phyloP scores from a whole-genome alignment of 139 green algal species.

The Raphidocelis subcapitata region DNA sequence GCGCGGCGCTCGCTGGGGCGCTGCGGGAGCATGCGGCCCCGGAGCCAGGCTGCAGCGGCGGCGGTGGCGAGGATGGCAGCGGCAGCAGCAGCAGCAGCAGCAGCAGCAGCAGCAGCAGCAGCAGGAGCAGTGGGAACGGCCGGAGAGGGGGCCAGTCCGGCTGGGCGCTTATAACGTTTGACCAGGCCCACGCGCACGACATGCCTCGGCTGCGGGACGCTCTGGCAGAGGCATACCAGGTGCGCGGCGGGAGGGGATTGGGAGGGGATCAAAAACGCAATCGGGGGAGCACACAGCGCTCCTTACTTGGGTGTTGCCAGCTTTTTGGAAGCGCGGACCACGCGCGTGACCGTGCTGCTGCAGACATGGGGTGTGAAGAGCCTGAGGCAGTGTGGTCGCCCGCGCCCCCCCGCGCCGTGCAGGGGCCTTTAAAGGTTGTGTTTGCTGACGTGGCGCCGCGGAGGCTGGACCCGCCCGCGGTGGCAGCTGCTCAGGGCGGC shows the following conservation, averaged over 20 bases:
- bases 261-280: too few species aligned
- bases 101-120: slow-evolving; percentile 20
- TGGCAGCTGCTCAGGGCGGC: not conserved
- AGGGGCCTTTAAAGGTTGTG: slow-evolving; percentile 21
- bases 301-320: too few species aligned
- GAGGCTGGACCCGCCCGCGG: not conserved
- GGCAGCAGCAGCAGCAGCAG: not conserved
- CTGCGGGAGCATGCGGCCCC: slow-evolving; percentile 6
- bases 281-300: too few species aligned
- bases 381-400: not conserved
- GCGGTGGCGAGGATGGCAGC: not conserved
- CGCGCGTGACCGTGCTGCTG: too few species aligned
- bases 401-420: not conserved
- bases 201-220: slow-evolving; percentile 21
- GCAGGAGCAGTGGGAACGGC: not conserved
- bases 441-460: slow-evolving; percentile 15
- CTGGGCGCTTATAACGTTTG: slow-evolving; percentile 36
- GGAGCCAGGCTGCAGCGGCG: too few species aligned
- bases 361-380: too few species aligned
- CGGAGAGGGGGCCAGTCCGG: too few species aligned
- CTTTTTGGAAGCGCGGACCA: too few species aligned
- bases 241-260: not conserved
- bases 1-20: slow-evolving; percentile 3
- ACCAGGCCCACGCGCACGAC: slow-evolving; percentile 53
- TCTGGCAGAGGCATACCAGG: slow-evolving; percentile 12